Percentiles rank a stretch among this genome's conserved stretches.
Evolutionary conservation across 1,139 yeast species (phyloP).

Genomic region (Scheffersomyces illinoinensis): DNA sequence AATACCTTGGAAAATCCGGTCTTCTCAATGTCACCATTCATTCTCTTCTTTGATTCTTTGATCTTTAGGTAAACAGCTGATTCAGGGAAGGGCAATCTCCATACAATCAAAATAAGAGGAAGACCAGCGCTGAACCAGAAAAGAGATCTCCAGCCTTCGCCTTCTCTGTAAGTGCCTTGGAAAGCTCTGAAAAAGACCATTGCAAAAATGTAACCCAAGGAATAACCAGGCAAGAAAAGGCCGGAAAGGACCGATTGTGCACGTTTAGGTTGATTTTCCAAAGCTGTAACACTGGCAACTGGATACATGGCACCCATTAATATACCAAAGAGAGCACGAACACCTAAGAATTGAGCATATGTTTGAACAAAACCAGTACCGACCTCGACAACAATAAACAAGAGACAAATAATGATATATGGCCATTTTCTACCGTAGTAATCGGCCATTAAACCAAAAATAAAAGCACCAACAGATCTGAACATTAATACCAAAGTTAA

Average conservation of each 20-base stretch:
- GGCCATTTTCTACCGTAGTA: slow-evolving; percentile 76
- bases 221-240: slow-evolving; percentile 70
- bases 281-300: slow-evolving; percentile 63
- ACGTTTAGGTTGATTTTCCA: slow-evolving; percentile 65
- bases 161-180: slow-evolving; percentile 39
- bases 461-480: slow-evolving; percentile 74
- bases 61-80: slow-evolving; percentile 50
- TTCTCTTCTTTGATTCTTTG: slow-evolving; percentile 12
- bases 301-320: slow-evolving; percentile 76
- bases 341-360: slow-evolving; percentile 64
- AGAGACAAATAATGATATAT: slow-evolving; percentile 50
- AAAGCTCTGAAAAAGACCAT: slow-evolving; percentile 66
- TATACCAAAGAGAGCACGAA: slow-evolving; percentile 68
- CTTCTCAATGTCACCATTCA: slow-evolving; percentile 2
- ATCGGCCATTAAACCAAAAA: slow-evolving; percentile 69
- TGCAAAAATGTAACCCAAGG: slow-evolving; percentile 67
- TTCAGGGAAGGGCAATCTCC: slow-evolving; percentile 60
- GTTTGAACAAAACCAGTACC: slow-evolving; percentile 73
- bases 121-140: slow-evolving; percentile 82
- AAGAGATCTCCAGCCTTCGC: slow-evolving; percentile 70
- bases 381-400: slow-evolving; percentile 61
- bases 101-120: slow-evolving; percentile 54
- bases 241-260: slow-evolving; percentile 70
- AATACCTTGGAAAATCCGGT: slow-evolving; percentile 5
- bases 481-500: slow-evolving; percentile 77